phyloP scores from a whole-genome alignment of 768 basidiomycete species.

The Tephrocybe sp. region DNA sequence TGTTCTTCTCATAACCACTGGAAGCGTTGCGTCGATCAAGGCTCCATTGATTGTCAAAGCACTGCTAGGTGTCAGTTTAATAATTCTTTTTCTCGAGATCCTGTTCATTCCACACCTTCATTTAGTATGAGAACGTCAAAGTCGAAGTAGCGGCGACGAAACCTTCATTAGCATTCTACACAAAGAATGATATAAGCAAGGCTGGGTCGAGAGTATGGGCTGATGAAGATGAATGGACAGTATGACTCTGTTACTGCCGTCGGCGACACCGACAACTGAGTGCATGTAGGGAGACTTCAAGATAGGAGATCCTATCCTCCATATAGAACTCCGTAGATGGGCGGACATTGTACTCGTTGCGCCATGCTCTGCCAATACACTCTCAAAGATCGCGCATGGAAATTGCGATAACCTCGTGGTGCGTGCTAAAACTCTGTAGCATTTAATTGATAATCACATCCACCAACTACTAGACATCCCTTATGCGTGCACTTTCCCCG shows the following conservation, averaged over 20 bases:
- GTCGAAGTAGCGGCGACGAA: constrained; percentile 86
- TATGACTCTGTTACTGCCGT: constrained; percentile 35
- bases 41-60: constrained; percentile 84
- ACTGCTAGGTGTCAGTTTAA: constrained; percentile 49
- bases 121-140: constrained; percentile 69
- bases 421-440: not conserved
- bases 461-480: constrained; percentile 54
- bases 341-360: constrained; percentile 94
- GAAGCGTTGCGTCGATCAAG: constrained; percentile 96
- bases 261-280: not conserved
- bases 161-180: constrained; percentile 75
- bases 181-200: constrained; percentile 44
- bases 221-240: constrained; percentile 92
- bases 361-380: constrained; percentile 95
- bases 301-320: constrained; percentile 89
- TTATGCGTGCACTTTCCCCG: constrained; percentile 82
- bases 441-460: not conserved
- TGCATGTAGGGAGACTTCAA: constrained; percentile 58
- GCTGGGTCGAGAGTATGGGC: constrained; percentile 74
- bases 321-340: constrained; percentile 94
- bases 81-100: not conserved
- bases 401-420: constrained; percentile 90
- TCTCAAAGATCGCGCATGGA: constrained; percentile 89
- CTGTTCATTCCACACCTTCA: not conserved
- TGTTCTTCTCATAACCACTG: constrained; percentile 83